Conservation (phyloP, 352 stramenopile genomes). For the Pythium coloratum region DNA sequence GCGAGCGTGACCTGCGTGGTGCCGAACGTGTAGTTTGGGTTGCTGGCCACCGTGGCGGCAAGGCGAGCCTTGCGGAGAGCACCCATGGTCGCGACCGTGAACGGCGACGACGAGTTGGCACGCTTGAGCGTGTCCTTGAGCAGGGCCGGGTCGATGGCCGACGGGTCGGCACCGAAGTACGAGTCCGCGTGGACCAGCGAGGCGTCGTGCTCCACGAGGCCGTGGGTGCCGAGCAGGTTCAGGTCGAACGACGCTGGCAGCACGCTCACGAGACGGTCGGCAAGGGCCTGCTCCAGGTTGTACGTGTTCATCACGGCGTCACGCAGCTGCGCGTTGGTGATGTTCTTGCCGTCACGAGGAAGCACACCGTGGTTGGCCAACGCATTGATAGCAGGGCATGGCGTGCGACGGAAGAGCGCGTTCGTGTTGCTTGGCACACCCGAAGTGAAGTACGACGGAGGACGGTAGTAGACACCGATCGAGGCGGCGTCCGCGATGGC, state of each 20-base stretch:
- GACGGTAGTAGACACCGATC: conserved; percentile 27
- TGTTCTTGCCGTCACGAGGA: conserved; percentile 46
- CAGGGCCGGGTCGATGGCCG: conserved; percentile 27
- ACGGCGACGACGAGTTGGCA: not conserved
- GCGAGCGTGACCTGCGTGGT: not conserved
- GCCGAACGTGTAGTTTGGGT: conserved; percentile 7
- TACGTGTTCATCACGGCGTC: conserved; percentile 34
- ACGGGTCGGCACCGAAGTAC: conserved; percentile 36
- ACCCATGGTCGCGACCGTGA: conserved; percentile 6
- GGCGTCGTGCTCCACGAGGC: conserved; percentile 45
- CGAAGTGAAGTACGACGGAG: not conserved
- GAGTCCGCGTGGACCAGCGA: conserved; percentile 27
- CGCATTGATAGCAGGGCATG: conserved; percentile 66
- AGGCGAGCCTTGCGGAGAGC: conserved; percentile 9
- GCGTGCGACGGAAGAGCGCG: conserved; percentile 18
- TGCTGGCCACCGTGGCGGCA: not conserved
- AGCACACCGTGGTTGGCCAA: conserved; percentile 68
- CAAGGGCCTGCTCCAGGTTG: conserved; percentile 35
- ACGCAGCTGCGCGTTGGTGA: conserved; percentile 16
- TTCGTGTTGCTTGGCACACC: conserved; percentile 7
- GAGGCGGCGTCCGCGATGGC: conserved; percentile 3
- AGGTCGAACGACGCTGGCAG: conserved; percentile 10
- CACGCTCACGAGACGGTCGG: conserved; percentile 5
- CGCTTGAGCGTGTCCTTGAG: conserved; percentile 32
- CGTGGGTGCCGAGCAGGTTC: conserved; percentile 39